These are phyloP conservation scores for Chrysoporthe austroafricana DNA, from an alignment of 2,329 filamentous ascomycete species.

Conservation along the genomic window DNA sequence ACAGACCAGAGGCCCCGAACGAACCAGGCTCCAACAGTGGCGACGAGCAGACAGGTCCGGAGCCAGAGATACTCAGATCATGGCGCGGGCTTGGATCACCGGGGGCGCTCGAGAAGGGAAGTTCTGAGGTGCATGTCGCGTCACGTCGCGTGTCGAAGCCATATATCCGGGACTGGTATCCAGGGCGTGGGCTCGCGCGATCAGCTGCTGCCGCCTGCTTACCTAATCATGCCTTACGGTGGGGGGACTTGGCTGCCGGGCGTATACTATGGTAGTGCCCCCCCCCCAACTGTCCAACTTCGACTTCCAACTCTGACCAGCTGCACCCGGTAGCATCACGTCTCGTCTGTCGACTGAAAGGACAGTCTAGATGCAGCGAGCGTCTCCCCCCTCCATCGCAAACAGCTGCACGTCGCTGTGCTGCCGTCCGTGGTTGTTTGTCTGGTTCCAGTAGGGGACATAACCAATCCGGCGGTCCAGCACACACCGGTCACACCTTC, in stretches of 20 bases:
- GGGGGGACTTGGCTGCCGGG: background rate
- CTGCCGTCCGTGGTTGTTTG: background rate
- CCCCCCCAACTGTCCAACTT: background rate
- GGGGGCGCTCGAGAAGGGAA: background rate
- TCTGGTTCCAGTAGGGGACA: background rate
- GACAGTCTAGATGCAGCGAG: background rate
- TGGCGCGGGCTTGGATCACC: constrained; percentile 17
- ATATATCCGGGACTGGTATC: background rate
- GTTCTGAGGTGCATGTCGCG: background rate
- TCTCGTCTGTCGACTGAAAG: no score
- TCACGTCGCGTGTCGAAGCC: background rate
- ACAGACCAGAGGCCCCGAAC: constrained; percentile 8
- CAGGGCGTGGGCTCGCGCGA: background rate
- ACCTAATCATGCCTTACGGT: background rate
- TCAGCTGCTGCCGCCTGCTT: constrained; percentile 5
- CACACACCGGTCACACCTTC: constrained; percentile 11
- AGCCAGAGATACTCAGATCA: constrained; percentile 5
- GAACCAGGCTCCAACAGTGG: background rate
- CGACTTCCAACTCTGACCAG: no score
- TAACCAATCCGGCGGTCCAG: constrained; percentile 17
- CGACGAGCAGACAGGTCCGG: background rate
- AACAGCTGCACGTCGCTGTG: no score
- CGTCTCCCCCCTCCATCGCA: no score
- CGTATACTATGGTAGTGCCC: background rate
- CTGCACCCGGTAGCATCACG: background rate